phyloP scores from a whole-genome alignment of 2,329 filamentous ascomycete genomes.

The Nemania abortiva region DNA sequence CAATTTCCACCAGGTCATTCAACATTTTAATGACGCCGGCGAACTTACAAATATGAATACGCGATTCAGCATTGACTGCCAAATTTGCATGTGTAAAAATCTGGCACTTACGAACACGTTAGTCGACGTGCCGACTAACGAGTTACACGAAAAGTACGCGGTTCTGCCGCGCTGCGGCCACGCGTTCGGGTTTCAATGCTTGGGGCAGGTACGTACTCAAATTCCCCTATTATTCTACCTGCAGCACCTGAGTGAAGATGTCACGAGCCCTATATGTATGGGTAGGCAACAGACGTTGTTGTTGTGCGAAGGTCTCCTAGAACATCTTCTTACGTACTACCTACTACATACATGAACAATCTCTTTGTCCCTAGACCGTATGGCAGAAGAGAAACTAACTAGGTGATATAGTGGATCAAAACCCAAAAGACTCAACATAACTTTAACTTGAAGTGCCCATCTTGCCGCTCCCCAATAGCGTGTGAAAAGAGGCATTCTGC shows the following conservation, averaged over 20 bases:
- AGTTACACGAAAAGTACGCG: slow-evolving; percentile 1
- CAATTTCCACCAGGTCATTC: slow-evolving; percentile 13
- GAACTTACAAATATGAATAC: not conserved
- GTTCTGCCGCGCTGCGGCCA: slow-evolving; percentile 24
- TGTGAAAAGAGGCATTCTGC: not conserved
- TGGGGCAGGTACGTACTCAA: not conserved
- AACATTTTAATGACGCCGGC: slow-evolving; percentile 7
- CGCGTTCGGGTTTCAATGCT: slow-evolving; percentile 5
- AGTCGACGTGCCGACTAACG: not conserved
- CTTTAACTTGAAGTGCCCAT: not conserved
- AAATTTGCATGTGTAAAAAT: slow-evolving; percentile 16
- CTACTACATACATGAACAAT: too few relatives aligned
- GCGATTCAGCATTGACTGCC: slow-evolving; percentile 13
- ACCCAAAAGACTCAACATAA: not conserved
- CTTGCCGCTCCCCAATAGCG: not conserved
- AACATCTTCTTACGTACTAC: too few relatives aligned
- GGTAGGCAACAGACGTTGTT: too few relatives aligned
- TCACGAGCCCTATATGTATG: too few relatives aligned
- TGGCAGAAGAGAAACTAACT: not conserved
- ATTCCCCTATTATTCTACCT: not conserved
- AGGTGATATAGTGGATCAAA: not conserved
- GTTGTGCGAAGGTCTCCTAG: too few relatives aligned
- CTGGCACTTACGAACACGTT: not conserved
- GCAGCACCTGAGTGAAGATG: too few relatives aligned
- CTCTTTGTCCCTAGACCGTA: too few relatives aligned